Conservation (phyloP, 768 basidiomycete species). For the Boletales sp. region DNA sequence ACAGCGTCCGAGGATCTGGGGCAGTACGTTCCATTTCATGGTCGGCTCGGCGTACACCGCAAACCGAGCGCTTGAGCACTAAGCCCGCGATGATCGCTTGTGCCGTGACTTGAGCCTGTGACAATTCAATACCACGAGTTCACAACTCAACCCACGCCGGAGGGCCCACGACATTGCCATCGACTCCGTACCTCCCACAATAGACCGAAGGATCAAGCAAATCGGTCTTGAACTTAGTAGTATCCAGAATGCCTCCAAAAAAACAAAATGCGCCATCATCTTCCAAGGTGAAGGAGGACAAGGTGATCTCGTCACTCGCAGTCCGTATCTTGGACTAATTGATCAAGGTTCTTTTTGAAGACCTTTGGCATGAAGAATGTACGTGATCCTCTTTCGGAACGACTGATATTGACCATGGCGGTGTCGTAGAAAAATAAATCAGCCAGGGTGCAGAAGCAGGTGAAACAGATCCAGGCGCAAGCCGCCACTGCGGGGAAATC, state of each 20-base stretch:
- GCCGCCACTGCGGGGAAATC: slow-evolving; percentile 75
- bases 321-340: slow-evolving; percentile 21
- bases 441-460: slow-evolving; percentile 84
- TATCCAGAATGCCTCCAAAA: slow-evolving; percentile 71
- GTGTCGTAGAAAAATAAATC: slow-evolving; percentile 84
- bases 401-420: slow-evolving; percentile 8
- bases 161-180: too few species aligned
- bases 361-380: slow-evolving; percentile 91
- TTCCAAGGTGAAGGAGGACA: slow-evolving; percentile 78
- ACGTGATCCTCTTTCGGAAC: slow-evolving; percentile 26
- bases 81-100: too few species aligned
- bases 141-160: too few species aligned
- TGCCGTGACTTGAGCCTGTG: too few species aligned
- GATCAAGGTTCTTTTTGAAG: slow-evolving; percentile 39
- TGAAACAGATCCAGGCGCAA: slow-evolving; percentile 78
- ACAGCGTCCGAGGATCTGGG: neutral
- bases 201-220: too few species aligned
- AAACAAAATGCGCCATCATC: slow-evolving; percentile 54
- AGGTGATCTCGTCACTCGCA: slow-evolving; percentile 44
- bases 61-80: too few species aligned
- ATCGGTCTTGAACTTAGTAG: neutral
- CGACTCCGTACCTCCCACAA: too few species aligned
- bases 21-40: slow-evolving; percentile 2
- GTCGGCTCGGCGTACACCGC: too few species aligned
- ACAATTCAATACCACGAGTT: too few species aligned